Evolutionary conservation across 2,329 filamentous ascomycete genomes (phyloP).

Genomic region (Aspergillus alliaceus): DNA sequence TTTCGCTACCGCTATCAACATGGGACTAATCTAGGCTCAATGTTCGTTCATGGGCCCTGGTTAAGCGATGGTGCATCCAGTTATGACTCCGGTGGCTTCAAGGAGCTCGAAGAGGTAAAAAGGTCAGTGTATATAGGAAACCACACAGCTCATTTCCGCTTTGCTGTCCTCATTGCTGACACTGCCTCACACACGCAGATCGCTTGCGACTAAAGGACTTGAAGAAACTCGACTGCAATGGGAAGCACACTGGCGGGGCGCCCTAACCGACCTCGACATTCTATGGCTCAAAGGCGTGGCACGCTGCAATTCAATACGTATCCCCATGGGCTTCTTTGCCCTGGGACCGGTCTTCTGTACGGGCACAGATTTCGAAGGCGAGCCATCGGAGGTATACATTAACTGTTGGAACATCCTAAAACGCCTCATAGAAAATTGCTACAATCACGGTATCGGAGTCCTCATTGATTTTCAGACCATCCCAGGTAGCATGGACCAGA

Average conservation of each 20-base stretch:
- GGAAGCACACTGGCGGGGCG: constrained; percentile 55
- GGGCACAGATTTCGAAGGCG: constrained; percentile 52
- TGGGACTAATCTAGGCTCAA: constrained; percentile 58
- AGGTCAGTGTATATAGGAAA: constrained; percentile 23
- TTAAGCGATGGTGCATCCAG: constrained; percentile 53
- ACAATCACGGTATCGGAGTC: constrained; percentile 52
- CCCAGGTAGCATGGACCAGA: constrained; percentile 47
- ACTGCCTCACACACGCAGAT: constrained; percentile 22
- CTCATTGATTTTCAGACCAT: constrained; percentile 61
- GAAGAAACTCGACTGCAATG: constrained; percentile 51
- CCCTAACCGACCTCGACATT: constrained; percentile 53
- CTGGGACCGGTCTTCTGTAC: constrained; percentile 53
- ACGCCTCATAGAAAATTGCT: constrained; percentile 47
- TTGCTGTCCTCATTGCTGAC: background rate
- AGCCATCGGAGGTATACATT: constrained; percentile 50
- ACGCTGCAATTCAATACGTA: constrained; percentile 57
- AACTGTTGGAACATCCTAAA: constrained; percentile 56
- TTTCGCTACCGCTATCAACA: constrained; percentile 60
- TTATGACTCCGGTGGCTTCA: constrained; percentile 38
- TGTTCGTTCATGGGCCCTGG: constrained; percentile 64
- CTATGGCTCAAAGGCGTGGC: constrained; percentile 54
- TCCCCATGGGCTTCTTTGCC: constrained; percentile 62
- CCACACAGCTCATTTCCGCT: background rate
- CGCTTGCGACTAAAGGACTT: constrained; percentile 49
- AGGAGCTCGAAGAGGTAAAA: constrained; percentile 55